phyloP scores from a whole-genome alignment of 805 yeast genomes.

The Maudiozyma pseudohumilis region DNA sequence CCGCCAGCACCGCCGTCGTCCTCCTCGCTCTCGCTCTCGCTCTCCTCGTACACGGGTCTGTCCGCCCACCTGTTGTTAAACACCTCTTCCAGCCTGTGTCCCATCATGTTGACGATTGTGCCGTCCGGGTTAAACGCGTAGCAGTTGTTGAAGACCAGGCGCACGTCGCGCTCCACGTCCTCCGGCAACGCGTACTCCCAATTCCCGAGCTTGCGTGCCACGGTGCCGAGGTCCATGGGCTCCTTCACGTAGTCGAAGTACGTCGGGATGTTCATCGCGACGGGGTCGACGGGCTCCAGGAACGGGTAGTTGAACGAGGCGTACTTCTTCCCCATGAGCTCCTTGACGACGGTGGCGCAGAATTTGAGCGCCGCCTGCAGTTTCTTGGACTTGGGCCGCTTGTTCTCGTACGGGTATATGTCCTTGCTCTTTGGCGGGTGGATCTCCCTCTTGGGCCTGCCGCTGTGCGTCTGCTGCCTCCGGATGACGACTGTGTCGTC shows the following conservation, averaged over 20 bases:
- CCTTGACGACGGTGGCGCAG: conserved; percentile 74
- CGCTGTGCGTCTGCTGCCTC: conserved; percentile 65
- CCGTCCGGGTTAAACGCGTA: conserved; percentile 92
- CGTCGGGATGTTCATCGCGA: conserved; percentile 84
- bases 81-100: conserved; percentile 77
- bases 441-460: conserved; percentile 89
- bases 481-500: conserved; percentile 40
- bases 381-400: conserved; percentile 76
- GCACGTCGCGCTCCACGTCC: conserved; percentile 74
- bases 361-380: conserved; percentile 81
- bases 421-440: conserved; percentile 96
- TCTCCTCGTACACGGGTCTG: conserved; percentile 60
- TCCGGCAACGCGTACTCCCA: conserved; percentile 85
- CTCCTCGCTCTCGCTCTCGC: conserved; percentile 36
- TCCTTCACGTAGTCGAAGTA: conserved; percentile 76
- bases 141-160: conserved; percentile 80
- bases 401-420: conserved; percentile 68
- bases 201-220: conserved; percentile 68
- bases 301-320: conserved; percentile 83
- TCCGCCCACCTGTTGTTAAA: conserved; percentile 86
- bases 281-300: conserved; percentile 88
- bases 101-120: conserved; percentile 93
- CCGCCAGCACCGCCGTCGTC: conserved; percentile 30
- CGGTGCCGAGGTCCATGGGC: conserved; percentile 92
- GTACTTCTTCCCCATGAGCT: conserved; percentile 72